A percentile compares a stretch with the other conserved stretches of the same genome.
Evolutionary conservation across 208 protist species (phyloP).

Genomic region (Trypanosoma melophagium): DNA sequence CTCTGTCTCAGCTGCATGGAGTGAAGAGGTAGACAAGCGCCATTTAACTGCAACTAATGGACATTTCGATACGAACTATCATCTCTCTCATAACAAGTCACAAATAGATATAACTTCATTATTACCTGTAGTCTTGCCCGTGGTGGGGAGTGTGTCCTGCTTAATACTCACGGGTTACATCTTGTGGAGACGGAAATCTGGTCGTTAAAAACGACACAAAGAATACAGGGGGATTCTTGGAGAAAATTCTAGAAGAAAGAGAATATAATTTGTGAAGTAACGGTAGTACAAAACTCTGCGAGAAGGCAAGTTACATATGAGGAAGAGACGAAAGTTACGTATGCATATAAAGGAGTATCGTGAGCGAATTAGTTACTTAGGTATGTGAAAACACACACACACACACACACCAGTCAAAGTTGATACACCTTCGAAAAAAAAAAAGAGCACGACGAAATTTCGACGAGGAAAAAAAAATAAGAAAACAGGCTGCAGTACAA

Average conservation of each 20-base stretch:
- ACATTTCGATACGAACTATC: not conserved
- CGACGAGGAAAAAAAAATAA: not conserved
- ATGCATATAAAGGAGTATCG: no score
- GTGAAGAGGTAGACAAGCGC: not conserved
- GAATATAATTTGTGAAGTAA: no score
- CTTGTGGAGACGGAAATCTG: conserved; percentile 14
- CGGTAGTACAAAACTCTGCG: no score
- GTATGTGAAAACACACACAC: conserved; percentile 17
- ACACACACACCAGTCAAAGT: not conserved
- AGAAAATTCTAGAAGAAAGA: not conserved
- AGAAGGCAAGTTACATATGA: not conserved
- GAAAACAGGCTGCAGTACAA: not conserved
- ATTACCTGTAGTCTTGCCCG: conserved; percentile 7
- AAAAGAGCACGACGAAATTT: conserved; percentile 10
- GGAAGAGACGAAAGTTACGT: conserved; percentile 1
- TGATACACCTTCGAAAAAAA: not conserved
- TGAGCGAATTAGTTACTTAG: not conserved
- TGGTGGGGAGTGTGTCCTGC: conserved; percentile 23
- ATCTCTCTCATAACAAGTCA: not conserved
- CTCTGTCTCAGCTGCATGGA: not conserved
- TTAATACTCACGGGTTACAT: conserved; percentile 10
- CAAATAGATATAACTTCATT: not conserved
- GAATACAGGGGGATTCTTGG: not conserved
- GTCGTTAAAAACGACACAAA: not conserved
- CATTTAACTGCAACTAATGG: conserved; percentile 9